Percentiles rank a stretch among this genome's conserved stretches.
phyloP scores from a whole-genome alignment of 257 asterid species.

The Cinchona pubescens region DNA sequence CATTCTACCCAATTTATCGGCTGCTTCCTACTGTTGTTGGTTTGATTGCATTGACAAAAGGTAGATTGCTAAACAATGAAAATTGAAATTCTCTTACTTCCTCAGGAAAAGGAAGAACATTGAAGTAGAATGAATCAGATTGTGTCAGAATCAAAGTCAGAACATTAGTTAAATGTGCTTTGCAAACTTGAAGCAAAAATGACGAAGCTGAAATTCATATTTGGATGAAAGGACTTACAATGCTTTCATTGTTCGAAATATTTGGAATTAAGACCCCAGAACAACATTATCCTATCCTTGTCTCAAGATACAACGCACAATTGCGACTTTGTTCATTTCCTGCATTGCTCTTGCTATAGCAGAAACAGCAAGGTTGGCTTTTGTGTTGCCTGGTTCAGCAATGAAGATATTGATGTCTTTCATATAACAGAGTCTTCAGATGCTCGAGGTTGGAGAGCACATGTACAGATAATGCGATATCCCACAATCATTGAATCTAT shows the following conservation, averaged over 20 bases:
- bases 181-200: not conserved
- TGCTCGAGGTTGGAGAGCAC: conserved; percentile 24
- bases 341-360: conserved; percentile 91
- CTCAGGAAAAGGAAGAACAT: conserved; percentile 95
- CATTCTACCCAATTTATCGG: conserved; percentile 82
- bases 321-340: conserved; percentile 82
- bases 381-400: conserved; percentile 81
- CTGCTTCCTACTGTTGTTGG: conserved; percentile 75
- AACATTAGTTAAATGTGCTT: conserved; percentile 1
- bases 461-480: conserved; percentile 15
- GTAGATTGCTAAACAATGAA: conserved; percentile 83
- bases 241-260: conserved; percentile 58
- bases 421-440: conserved; percentile 78
- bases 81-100: conserved; percentile 95
- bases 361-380: conserved; percentile 70
- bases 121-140: conserved; percentile 96
- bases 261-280: conserved; percentile 82
- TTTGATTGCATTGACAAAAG: conserved; percentile 80
- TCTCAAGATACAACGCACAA: conserved; percentile 95
- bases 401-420: conserved; percentile 88
- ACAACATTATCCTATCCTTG: conserved; percentile 91
- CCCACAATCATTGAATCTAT: conserved; percentile 7
- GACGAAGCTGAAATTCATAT: not conserved
- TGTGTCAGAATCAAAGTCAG: conserved; percentile 23
- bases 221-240: conserved; percentile 44